phyloP scores from a whole-genome alignment of 345 rosid species.

The Salix suchowensis region DNA sequence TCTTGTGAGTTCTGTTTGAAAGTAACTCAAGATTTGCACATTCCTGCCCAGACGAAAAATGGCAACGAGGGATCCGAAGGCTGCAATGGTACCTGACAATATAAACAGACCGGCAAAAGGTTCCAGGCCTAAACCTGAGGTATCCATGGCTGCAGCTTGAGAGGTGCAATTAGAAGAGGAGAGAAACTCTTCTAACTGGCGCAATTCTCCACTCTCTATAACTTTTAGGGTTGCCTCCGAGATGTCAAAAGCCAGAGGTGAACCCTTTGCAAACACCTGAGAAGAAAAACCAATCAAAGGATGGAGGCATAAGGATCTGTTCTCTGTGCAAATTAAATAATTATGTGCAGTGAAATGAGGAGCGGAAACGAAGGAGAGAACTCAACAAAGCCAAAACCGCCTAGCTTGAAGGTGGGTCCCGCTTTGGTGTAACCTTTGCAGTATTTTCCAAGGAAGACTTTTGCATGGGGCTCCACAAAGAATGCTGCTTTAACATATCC shows the following conservation, averaged over 20 bases:
- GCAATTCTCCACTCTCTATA: conserved; percentile 24
- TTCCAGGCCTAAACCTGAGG: conserved; percentile 10
- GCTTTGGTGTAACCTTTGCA: conserved; percentile 25
- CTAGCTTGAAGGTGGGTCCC: conserved; percentile 24
- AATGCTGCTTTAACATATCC: conserved; percentile 28
- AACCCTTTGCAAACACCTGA: conserved; percentile 29
- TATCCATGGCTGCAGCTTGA: not conserved
- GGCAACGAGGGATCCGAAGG: not conserved
- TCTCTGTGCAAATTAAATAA: too few relatives aligned
- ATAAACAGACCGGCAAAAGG: conserved; percentile 15
- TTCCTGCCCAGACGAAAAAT: not conserved
- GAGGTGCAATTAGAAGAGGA: conserved; percentile 17
- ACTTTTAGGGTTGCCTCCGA: conserved; percentile 26
- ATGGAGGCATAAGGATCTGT: too few relatives aligned
- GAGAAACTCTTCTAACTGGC: conserved; percentile 7
- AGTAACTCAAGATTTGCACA: not conserved
- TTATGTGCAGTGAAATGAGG: too few relatives aligned
- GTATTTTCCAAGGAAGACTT: conserved; percentile 26
- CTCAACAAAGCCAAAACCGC: conserved; percentile 30
- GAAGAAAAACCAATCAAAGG: not conserved
- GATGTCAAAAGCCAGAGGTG: conserved; percentile 20
- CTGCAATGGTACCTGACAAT: conserved; percentile 19
- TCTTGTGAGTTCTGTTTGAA: not conserved
- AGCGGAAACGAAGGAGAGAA: not conserved
- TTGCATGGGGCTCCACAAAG: conserved; percentile 28